phyloP scores from a whole-genome alignment of 2,329 filamentous ascomycete genomes.

The Stagonosporopsis cucurbitacearum region DNA sequence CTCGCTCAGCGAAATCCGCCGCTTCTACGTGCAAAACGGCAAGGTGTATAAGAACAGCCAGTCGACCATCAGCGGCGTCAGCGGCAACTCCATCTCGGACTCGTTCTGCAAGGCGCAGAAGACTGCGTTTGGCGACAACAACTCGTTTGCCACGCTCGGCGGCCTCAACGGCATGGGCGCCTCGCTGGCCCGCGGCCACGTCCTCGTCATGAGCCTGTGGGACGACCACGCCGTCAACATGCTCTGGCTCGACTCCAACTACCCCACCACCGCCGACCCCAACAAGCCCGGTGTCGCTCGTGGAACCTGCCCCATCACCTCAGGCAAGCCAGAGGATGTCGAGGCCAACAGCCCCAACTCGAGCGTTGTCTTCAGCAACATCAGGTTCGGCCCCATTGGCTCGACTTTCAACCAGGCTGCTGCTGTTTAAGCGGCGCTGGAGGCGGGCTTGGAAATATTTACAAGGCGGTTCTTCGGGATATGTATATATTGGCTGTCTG shows the following conservation, averaged over 20 bases:
- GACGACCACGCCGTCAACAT: slow-evolving; percentile 73
- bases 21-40: slow-evolving; percentile 59
- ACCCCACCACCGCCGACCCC: slow-evolving; percentile 56
- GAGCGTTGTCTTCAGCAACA: slow-evolving; percentile 50
- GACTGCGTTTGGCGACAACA: slow-evolving; percentile 61
- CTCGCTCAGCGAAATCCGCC: slow-evolving; percentile 54
- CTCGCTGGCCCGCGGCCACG: slow-evolving; percentile 65
- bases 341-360: slow-evolving; percentile 45
- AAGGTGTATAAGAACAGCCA: slow-evolving; percentile 56
- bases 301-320: slow-evolving; percentile 48
- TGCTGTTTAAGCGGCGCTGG: slow-evolving; percentile 28
- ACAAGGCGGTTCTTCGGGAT: not conserved
- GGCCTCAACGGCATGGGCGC: slow-evolving; percentile 63
- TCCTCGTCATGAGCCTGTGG: slow-evolving; percentile 68
- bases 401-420: slow-evolving; percentile 45
- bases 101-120: slow-evolving; percentile 65
- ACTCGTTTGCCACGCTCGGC: slow-evolving; percentile 62
- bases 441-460: not conserved
- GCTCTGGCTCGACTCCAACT: slow-evolving; percentile 76
- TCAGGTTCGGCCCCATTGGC: slow-evolving; percentile 50
- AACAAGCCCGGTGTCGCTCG: slow-evolving; percentile 43
- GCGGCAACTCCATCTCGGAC: slow-evolving; percentile 62
- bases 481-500: not conserved
- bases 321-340: slow-evolving; percentile 47
- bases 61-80: slow-evolving; percentile 54